A percentile compares a stretch with the other conserved stretches of the same genome.
These are phyloP conservation scores for Kodamaea kaohsiungensis DNA, from an alignment of 805 yeast genomes.

Conservation along the genomic window DNA sequence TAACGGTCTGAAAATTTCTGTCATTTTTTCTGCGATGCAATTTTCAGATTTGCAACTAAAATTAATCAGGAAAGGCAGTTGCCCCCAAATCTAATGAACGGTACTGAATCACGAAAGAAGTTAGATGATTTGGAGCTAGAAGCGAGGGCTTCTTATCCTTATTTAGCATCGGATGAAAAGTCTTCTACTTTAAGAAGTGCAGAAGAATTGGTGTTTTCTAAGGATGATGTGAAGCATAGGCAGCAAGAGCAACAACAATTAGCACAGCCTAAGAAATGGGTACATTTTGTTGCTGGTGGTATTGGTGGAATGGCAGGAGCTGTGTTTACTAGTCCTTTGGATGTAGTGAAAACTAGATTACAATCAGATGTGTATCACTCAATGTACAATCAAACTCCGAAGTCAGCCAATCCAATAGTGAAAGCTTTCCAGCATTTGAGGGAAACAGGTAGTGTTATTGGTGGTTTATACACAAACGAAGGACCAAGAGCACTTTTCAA, in stretches of 20 bases:
- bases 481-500: constrained; percentile 87
- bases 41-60: constrained; percentile 3
- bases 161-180: constrained; percentile 71
- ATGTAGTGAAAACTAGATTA: constrained; percentile 91
- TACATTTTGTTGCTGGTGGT: constrained; percentile 89
- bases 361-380: constrained; percentile 83
- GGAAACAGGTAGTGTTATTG: constrained; percentile 77
- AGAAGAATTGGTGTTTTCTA: constrained; percentile 18
- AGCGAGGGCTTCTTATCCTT: constrained; percentile 60
- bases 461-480: constrained; percentile 68
- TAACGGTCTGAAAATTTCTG: neutral
- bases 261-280: constrained; percentile 46
- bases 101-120: constrained; percentile 9
- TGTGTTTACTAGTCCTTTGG: constrained; percentile 89
- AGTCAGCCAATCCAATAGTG: constrained; percentile 35
- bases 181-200: constrained; percentile 53
- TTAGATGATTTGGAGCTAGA: constrained; percentile 45
- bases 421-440: constrained; percentile 68
- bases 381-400: constrained; percentile 51
- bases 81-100: constrained; percentile 6
- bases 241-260: constrained; percentile 2
- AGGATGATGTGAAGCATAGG: constrained; percentile 12
- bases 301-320: constrained; percentile 99
- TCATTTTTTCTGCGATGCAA: neutral
- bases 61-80: neutral